Base-by-base conservation (phyloP, 257 asterid genomes). In the Mitragyna speciosa region DNA sequence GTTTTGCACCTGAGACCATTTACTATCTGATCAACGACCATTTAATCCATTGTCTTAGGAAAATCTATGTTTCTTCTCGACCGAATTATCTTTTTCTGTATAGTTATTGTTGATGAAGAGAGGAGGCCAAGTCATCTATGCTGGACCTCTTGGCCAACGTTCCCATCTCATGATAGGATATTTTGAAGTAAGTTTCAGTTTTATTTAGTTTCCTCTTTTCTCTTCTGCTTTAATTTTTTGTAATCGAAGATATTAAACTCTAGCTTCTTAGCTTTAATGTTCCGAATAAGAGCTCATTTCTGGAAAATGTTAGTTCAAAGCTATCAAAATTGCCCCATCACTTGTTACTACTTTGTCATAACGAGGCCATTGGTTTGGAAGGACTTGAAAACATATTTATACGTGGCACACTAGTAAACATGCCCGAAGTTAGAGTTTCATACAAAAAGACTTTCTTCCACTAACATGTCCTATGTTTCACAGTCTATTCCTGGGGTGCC, bases 61-160 rank as follows among this genome's bases (percentile, higher is more conserved):
- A 24, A 7, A 7, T 63, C 47, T 12, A 26, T 30, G 36, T 36
- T 39, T 74, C 58, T 61, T 72, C 43, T 72, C 51, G 26, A 59
- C 22, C 39, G 71, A n/a, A 58, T 51, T 20, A 52, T 66, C 39
- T 16, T 79, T 79, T 71, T 54, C 67, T 28, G 16, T 81, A 84
- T 80, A 94, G 98, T 87, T 94, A 19, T 54, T 94, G 84, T 75
- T 94, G 89, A 87, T 94, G 97, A 94, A 91, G 90, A 90, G 97
- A 85, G 98, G 98, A 86, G 98, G 98, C 52, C 97, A 89, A 78
- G 94, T 89, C 24, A 83, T 85, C 47, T 91, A 92, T 76, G 89
- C 86, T 4, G 97, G 97, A 75, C 92, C 97, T 76, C 97, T 94
- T 54, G 98, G 98, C 51, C 92, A 89, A 77, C 95, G 85, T 70